Conservation (phyloP, 805 yeast genomes). For the Lipomyces yamanashiensis region DNA sequence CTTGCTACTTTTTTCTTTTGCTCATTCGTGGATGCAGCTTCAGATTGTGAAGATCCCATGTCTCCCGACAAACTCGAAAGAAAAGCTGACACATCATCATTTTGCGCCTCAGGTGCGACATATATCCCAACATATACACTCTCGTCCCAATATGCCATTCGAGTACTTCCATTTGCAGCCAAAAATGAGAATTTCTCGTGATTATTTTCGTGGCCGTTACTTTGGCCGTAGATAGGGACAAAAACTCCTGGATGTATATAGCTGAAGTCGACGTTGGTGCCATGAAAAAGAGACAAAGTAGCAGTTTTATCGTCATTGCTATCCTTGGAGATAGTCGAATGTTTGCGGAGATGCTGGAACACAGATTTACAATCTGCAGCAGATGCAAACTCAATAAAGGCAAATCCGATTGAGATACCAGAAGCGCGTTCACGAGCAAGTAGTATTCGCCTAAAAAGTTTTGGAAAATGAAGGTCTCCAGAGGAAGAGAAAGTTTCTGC, state of each 20-base stretch:
- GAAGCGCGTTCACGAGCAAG: slow-evolving; percentile 28
- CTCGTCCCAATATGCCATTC: slow-evolving; percentile 35
- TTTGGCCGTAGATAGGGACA: slow-evolving; percentile 24
- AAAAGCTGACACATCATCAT: slow-evolving; percentile 22
- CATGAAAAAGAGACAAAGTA: neutral
- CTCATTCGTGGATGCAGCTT: neutral
- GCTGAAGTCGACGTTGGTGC: neutral
- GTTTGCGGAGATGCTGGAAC: slow-evolving; percentile 12
- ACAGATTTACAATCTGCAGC: slow-evolving; percentile 25
- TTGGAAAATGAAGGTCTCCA: neutral
- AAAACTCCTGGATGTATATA: slow-evolving; percentile 36
- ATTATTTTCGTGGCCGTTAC: neutral
- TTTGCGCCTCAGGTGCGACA: slow-evolving; percentile 16
- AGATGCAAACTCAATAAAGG: slow-evolving; percentile 29
- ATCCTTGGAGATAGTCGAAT: neutral
- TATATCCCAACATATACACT: slow-evolving; percentile 16
- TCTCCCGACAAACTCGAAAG: slow-evolving; percentile 10
- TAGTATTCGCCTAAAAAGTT: slow-evolving; percentile 20
- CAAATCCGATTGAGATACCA: slow-evolving; percentile 26
- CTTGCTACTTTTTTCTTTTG: slow-evolving; percentile 18
- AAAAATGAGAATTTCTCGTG: slow-evolving; percentile 15
- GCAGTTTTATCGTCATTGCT: neutral
- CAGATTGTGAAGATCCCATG: neutral
- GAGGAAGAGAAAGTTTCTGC: slow-evolving; percentile 11
- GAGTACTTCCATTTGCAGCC: slow-evolving; percentile 22